phyloP scores from a whole-genome alignment of 2,329 filamentous ascomycete species.

The Metarhizium rileyi region DNA sequence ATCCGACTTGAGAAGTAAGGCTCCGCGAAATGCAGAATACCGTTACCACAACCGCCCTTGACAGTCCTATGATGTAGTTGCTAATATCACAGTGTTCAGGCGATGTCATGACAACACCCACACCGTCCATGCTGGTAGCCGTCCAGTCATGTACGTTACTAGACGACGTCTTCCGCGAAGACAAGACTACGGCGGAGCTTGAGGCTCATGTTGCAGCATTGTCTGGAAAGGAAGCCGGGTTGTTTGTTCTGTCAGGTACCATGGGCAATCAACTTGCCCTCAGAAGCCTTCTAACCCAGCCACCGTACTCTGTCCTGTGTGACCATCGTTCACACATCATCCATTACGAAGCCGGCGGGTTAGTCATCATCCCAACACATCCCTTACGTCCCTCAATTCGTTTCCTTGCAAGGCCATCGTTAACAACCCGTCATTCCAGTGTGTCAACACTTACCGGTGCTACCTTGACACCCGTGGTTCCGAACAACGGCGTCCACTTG shows the following conservation, averaged over 20 bases:
- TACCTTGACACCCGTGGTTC: slow-evolving; percentile 54
- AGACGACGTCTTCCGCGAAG: slow-evolving; percentile 79
- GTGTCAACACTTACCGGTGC: slow-evolving; percentile 65
- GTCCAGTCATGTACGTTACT: slow-evolving; percentile 64
- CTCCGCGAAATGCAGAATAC: background rate
- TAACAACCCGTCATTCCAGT: slow-evolving; percentile 30
- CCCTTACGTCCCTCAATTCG: background rate
- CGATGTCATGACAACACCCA: slow-evolving; percentile 61
- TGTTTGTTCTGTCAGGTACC: slow-evolving; percentile 81
- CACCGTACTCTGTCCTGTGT: slow-evolving; percentile 71
- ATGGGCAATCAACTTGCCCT: slow-evolving; percentile 90
- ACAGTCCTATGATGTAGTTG: background rate
- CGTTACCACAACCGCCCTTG: background rate
- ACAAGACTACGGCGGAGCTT: slow-evolving; percentile 66
- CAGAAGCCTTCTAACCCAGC: slow-evolving; percentile 65
- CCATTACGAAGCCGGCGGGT: slow-evolving; percentile 54
- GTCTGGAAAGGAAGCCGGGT: slow-evolving; percentile 62
- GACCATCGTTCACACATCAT: slow-evolving; percentile 73
- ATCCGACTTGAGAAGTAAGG: slow-evolving; percentile 13
- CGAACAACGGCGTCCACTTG: slow-evolving; percentile 62
- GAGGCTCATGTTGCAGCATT: slow-evolving; percentile 65
- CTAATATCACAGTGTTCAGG: slow-evolving; percentile 21
- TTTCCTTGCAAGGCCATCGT: background rate
- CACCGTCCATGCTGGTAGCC: slow-evolving; percentile 69
- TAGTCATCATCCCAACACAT: slow-evolving; percentile 12